Base-by-base conservation (phyloP, 129 eudicot species). In the Pulicaria dysenterica region DNA sequence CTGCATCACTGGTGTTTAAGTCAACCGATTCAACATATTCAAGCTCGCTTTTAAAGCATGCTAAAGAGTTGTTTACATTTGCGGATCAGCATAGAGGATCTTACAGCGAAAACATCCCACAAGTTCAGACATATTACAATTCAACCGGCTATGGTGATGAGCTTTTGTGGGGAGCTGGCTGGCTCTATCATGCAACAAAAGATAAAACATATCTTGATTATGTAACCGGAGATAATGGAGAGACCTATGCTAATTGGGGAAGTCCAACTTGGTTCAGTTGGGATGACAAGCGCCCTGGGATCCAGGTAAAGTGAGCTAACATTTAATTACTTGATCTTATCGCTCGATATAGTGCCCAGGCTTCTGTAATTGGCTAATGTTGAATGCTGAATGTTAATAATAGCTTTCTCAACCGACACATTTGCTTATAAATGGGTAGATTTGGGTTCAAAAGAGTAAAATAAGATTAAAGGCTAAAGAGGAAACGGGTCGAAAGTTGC, bases 61-160 rank as follows among this genome's bases (percentile, higher is more conserved):
- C 99, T n/a, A 79, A 85, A 78, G 96, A 94, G 68, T 41, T 94
- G 67, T 94, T 94, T 67, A 75, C 83, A 3, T 94, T 94, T 49
- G 96, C 99, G 13, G 91, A 94, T 73, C 62, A 83, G n/a, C 8
- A 90, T 67, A 84, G 93, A 83, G 93, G 84, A 44, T 70, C 77
- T 8, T 94, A 94, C 75, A 94, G 99, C 55, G 56, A 51, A 36
- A 94, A 76, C 74, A 86, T 94, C 58, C 94, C 99, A n/a, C 74
- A 88, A 79, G 99, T 94, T 65, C 86, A 82, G 73, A 84, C 86
- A 6, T 94, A 59, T 73, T 94, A 94, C 77, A 94, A 94, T 73
- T 94, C 99, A 57, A 94, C 99, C 4, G 91, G 97, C 10, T 94
- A 87, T 57, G 99, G 96, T n/a, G 99, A 94, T 54, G 99, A 94